Base-by-base conservation (phyloP, 768 basidiomycete genomes). In the Lactifluus piperatus region DNA sequence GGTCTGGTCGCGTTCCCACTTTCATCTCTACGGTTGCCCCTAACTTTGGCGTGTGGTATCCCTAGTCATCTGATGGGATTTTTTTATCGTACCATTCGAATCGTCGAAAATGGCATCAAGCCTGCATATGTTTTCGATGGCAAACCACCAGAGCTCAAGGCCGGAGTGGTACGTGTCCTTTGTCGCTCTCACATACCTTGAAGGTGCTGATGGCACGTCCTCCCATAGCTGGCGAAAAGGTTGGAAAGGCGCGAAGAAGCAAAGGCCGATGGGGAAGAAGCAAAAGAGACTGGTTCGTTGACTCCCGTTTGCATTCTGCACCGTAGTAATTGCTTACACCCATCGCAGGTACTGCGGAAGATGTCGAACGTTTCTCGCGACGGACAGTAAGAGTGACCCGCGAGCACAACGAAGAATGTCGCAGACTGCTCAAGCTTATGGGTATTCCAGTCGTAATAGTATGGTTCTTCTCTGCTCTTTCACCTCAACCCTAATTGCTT, bases 111-210 rank as follows among this genome's bases (percentile, higher is more conserved):
- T 64, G 97, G 97, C 4, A 93, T 99, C 70, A 99, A 99, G 68
- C 94, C 95, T 0, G 88, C 88, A 34, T 98, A 98, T 72, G 92
- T 99, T 34, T 99, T 99, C 65, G 97, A 99, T 72, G 97, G 97
- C 22, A 95, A 94, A 71, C 97, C 97, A 2, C 97, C 97, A 47
- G 94, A 97, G 67, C 73, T 99, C 75, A 99, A 99, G 75, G 86
- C 92, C 57, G 92, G 92, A 52, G 94, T 98, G 68, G 95, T 99
- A 92, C 86, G 14, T 47, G 5, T 30, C 22, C 3, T 26, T 46
- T 20, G 0, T 11, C 29, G 10, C 27, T 18, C 11, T 14, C 29
- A 16, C 13, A 1, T 11, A 20, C 9, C 14, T 14, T 36, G 7
- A 3, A 14, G 1, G 9, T 27, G 8, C 13, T 22, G 27, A 44